Conservation (phyloP, 2,329 filamentous ascomycete species). For the Aspergillus niger region DNA sequence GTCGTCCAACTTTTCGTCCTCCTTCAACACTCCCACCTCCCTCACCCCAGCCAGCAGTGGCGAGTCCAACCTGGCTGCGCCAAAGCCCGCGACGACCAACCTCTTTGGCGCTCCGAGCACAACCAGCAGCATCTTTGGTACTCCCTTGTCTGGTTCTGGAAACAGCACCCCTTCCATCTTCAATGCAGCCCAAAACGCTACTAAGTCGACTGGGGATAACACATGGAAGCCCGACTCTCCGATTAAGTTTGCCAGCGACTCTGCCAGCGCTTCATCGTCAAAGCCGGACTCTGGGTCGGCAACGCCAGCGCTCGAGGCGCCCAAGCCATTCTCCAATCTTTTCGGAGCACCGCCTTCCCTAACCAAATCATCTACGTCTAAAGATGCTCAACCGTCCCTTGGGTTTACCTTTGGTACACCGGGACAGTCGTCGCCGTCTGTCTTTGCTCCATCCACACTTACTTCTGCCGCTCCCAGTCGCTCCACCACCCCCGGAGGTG, state of each 20-base stretch:
- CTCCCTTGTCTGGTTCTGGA: constrained; percentile 25
- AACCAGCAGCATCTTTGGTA: constrained; percentile 33
- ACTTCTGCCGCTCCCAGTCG: constrained; percentile 46
- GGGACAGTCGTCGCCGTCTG: constrained; percentile 22
- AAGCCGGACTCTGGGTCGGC: constrained; percentile 29
- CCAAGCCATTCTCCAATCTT: constrained; percentile 34
- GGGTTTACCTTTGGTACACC: constrained; percentile 47
- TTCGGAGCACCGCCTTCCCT: constrained; percentile 30
- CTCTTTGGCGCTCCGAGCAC: constrained; percentile 22
- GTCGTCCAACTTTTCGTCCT: constrained; percentile 29
- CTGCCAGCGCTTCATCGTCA: constrained; percentile 28
- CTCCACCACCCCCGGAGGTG: constrained; percentile 50
- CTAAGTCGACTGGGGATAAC: constrained; percentile 37
- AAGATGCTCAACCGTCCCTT: constrained; percentile 24
- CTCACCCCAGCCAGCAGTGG: constrained; percentile 19
- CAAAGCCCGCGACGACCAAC: constrained; percentile 21
- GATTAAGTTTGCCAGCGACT: constrained; percentile 49
- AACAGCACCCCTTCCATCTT: constrained; percentile 22
- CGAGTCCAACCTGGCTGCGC: constrained; percentile 14
- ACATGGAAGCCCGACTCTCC: constrained; percentile 52
- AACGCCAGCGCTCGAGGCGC: constrained; percentile 22
- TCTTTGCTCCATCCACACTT: constrained; percentile 32
- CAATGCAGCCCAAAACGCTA: constrained; percentile 8
- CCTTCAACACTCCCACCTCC: constrained; percentile 27
- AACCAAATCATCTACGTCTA: constrained; percentile 21